Evolutionary conservation across 2,329 filamentous ascomycete species (phyloP), one percentile per base, ranked within the genome.

Genomic region (Amesomyces nigricolor): DNA sequence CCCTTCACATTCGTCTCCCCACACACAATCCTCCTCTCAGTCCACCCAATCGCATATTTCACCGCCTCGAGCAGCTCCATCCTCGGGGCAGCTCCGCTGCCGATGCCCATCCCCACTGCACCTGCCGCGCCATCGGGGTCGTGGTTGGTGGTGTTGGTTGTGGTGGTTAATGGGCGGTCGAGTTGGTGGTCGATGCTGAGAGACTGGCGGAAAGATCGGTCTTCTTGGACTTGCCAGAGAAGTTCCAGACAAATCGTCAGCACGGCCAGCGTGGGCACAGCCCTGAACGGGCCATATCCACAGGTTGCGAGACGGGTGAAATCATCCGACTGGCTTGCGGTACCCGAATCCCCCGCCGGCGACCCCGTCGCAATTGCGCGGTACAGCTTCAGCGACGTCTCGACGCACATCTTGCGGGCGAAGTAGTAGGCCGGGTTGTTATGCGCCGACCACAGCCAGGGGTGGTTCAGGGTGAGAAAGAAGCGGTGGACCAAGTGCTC

Each of bases 1-100:
- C 77, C 76, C 59, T 82, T 83, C 17, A 78, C 66, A 54, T 82
- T 83, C 0, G 78, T 81, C 62, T 83, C 80, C 0, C 78, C 80
- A 0, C 69, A 70, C 47, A 70, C 60, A 13, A 82, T 69, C 6
- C 68, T 69, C 4, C 64, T 61, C 42, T 76, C 62, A 2, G 62
- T 64, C 74, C 75, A 81, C 0, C 55, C 53, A 22, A 70, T 72
- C 0, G 71, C 67, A n/a, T 79, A 74, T 0, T 73, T 66, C 2
- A 82, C 50, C 1, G 75, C 69, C 2, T 69, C 67, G 0, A 78
- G 55, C 1, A 80, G 62, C 48, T 81, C 77, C 4, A 70, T 65
- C 1, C 73, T 69, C 0, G 72, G 63, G 0, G 61, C 66, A 3
- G 70, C 66, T 1, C 70, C 63, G 38, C 60, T 64, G 1, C 61